Percentiles rank a stretch among this genome's conserved stretches.
phyloP scores from a whole-genome alignment of 306 rosid genomes.

The Glycine soja region DNA sequence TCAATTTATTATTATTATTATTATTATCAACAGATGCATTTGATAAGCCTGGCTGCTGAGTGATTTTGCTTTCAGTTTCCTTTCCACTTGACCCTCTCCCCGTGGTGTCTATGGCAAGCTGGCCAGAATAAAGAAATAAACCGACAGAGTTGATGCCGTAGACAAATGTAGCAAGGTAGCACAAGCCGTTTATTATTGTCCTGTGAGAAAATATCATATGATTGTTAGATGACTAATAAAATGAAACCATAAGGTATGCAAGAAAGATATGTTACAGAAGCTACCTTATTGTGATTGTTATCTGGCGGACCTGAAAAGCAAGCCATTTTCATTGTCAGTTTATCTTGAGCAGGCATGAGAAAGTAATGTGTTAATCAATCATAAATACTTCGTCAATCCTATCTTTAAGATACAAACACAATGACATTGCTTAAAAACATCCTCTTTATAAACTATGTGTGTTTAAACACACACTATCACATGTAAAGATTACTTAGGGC shows the following conservation, averaged over 20 bases:
- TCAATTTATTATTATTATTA: constrained; percentile 40
- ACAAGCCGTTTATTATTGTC: constrained; percentile 82
- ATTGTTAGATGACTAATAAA: constrained; percentile 19
- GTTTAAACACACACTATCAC: neutral
- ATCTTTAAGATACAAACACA: neutral
- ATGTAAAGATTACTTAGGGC: neutral
- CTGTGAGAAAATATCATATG: constrained; percentile 53
- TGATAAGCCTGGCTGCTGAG: constrained; percentile 46
- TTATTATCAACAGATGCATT: constrained; percentile 52
- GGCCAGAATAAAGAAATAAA: constrained; percentile 80
- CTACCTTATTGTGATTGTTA: constrained; percentile 87
- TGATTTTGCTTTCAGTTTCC: constrained; percentile 50
- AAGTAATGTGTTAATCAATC: neutral
- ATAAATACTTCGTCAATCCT: neutral
- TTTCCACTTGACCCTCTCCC: constrained; percentile 52
- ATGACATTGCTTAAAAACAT: neutral
- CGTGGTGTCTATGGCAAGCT: constrained; percentile 65
- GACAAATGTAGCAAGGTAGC: constrained; percentile 94
- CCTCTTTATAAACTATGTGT: neutral
- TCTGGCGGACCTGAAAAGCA: constrained; percentile 78
- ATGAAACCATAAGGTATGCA: neutral
- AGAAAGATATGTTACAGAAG: neutral
- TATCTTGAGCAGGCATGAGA: neutral
- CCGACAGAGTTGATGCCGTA: constrained; percentile 80
- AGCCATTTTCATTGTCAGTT: constrained; percentile 35